phyloP scores from a whole-genome alignment of 2,329 filamentous ascomycete species.

The Camptophora hylomeconis region DNA sequence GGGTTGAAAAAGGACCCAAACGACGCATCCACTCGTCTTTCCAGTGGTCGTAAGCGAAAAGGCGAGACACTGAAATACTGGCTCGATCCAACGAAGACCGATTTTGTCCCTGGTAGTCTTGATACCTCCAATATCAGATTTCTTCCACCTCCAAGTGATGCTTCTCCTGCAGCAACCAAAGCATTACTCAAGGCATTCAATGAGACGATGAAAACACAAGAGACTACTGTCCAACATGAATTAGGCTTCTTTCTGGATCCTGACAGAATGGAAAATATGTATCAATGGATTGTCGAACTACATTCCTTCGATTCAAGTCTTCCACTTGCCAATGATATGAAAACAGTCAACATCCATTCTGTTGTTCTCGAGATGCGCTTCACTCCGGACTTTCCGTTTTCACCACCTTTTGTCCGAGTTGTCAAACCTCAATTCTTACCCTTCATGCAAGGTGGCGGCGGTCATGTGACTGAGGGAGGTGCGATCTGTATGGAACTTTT shows the following conservation, averaged over 20 bases:
- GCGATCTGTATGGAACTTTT: conserved; percentile 76
- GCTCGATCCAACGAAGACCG: conserved; percentile 31
- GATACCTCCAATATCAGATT: conserved; percentile 49
- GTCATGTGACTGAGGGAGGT: conserved; percentile 73
- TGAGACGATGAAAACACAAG: conserved; percentile 51
- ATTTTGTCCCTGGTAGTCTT: conserved; percentile 57
- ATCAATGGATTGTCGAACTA: conserved; percentile 84
- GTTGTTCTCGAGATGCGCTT: conserved; percentile 76
- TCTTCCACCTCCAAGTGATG: conserved; percentile 53
- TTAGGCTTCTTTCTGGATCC: conserved; percentile 76
- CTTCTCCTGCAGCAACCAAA: conserved; percentile 47
- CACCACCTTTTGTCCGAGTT: conserved; percentile 74
- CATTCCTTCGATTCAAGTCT: conserved; percentile 63
- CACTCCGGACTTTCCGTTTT: conserved; percentile 59
- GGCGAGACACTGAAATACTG: not conserved
- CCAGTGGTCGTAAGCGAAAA: no score
- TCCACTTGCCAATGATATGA: conserved; percentile 65
- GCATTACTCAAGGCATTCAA: conserved; percentile 53
- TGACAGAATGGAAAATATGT: conserved; percentile 56
- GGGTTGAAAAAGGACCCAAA: conserved; percentile 3
- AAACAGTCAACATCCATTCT: conserved; percentile 45
- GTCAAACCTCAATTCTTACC: conserved; percentile 66
- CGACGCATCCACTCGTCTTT: conserved; percentile 1
- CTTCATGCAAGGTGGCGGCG: conserved; percentile 62
- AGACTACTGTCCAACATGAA: conserved; percentile 44